Evolutionary conservation across 129 eudicot genomes (phyloP).

Genomic region (Erigeron canadensis): DNA sequence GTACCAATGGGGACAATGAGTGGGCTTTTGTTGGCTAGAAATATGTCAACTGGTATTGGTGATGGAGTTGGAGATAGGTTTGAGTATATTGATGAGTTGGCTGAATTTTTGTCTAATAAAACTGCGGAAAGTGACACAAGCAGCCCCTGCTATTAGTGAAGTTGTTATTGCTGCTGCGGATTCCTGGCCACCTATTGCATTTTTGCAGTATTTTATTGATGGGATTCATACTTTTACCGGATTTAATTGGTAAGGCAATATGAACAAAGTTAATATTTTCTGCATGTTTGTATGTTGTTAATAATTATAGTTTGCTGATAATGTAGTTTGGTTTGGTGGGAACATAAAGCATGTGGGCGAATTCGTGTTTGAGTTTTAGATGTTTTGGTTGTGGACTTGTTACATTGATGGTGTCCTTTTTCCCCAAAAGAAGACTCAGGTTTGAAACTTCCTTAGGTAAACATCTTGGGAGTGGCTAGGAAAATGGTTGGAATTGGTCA

Average conservation of each 20-base stretch:
- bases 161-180: slow-evolving; percentile 81
- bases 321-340: not conserved
- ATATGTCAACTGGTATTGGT: slow-evolving; percentile 52
- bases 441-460: too few relatives aligned
- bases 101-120: slow-evolving; percentile 35
- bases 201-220: slow-evolving; percentile 70
- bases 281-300: too few relatives aligned
- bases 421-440: too few relatives aligned
- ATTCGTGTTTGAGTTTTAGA: not conserved
- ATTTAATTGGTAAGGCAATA: slow-evolving; percentile 48
- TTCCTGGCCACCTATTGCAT: slow-evolving; percentile 72
- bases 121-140: slow-evolving; percentile 47
- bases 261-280: too few relatives aligned
- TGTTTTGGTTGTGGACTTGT: not conserved
- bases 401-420: not conserved
- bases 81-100: slow-evolving; percentile 31
- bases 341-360: too few relatives aligned
- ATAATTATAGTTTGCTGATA: not conserved
- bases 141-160: slow-evolving; percentile 58
- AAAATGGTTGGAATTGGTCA: too few relatives aligned
- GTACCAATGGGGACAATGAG: slow-evolving; percentile 17
- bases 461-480: too few relatives aligned
- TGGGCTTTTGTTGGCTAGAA: slow-evolving; percentile 37
- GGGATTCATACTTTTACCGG: slow-evolving; percentile 61
- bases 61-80: slow-evolving; percentile 36